Evolutionary conservation across 495 filamentous ascomycete genomes (phyloP).

Genomic region (Neurospora sp.): DNA sequence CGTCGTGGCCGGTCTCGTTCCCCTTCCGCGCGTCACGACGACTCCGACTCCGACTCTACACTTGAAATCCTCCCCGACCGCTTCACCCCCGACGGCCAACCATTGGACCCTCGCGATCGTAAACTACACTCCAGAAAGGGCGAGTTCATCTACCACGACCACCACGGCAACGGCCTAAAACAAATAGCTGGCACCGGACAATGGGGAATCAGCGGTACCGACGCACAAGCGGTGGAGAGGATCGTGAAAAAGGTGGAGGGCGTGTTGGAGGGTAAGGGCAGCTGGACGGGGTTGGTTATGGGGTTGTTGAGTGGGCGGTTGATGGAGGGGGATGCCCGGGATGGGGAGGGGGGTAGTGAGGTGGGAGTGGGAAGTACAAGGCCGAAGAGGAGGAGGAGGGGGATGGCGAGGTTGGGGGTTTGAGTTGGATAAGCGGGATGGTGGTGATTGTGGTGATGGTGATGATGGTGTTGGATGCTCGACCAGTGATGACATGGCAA

Average conservation of each 20-base stretch:
- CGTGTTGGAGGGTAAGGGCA: slow-evolving; percentile 19
- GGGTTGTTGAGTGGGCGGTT: slow-evolving; percentile 16
- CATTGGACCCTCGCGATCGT: slow-evolving; percentile 16
- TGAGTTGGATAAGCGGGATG: not conserved
- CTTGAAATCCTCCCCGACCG: slow-evolving; percentile 49
- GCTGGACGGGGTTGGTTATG: slow-evolving; percentile 19
- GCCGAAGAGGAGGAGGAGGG: not conserved
- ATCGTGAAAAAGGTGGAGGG: slow-evolving; percentile 24
- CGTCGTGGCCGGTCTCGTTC: slow-evolving; percentile 4
- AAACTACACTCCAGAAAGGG: slow-evolving; percentile 11
- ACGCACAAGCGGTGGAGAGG: slow-evolving; percentile 19
- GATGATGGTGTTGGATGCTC: no score
- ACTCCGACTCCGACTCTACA: slow-evolving; percentile 22
- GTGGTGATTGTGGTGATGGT: no score
- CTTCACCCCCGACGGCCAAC: slow-evolving; percentile 56
- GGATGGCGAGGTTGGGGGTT: slow-evolving; percentile 1
- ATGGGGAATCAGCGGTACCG: slow-evolving; percentile 29
- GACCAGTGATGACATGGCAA: no score
- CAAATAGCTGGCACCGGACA: slow-evolving; percentile 6
- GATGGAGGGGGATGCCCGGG: slow-evolving; percentile 15
- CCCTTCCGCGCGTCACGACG: slow-evolving; percentile 8
- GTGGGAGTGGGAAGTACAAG: not conserved
- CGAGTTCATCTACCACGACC: slow-evolving; percentile 20
- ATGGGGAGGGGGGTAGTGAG: not conserved
- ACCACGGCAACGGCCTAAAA: not conserved